These are phyloP conservation scores for Mycena venus DNA, from an alignment of 768 basidiomycete genomes.

Conservation along the genomic window DNA sequence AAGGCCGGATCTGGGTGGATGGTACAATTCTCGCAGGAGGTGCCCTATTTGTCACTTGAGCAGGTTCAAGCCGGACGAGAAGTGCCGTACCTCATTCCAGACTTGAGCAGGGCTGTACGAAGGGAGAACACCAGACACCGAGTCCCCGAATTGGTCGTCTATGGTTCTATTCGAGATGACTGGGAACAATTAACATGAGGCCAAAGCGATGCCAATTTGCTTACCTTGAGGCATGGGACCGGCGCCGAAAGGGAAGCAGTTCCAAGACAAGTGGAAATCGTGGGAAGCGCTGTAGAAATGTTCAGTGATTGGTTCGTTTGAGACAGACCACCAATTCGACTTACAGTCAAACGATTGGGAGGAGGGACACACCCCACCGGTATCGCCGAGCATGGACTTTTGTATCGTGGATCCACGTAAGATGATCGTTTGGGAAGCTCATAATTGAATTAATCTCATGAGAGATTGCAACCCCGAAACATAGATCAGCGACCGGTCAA, in stretches of 20 bases:
- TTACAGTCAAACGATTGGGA: too few relatives aligned
- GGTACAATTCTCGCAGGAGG: constrained; percentile 9
- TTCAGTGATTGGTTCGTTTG: too few relatives aligned
- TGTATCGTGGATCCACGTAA: too few relatives aligned
- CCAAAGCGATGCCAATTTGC: not conserved
- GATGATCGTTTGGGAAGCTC: too few relatives aligned
- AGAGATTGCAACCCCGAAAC: too few relatives aligned
- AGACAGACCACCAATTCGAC: too few relatives aligned
- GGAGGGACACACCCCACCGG: too few relatives aligned
- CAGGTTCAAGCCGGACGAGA: not conserved
- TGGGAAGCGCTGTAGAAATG: not conserved
- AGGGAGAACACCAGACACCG: constrained; percentile 13
- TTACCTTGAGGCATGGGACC: constrained; percentile 14
- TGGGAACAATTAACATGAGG: not conserved
- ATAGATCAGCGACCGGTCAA: too few relatives aligned
- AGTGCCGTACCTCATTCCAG: constrained; percentile 15
- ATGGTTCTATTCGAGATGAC: constrained; percentile 28
- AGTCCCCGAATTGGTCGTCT: constrained; percentile 31
- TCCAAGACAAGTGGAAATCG: not conserved
- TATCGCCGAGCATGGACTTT: too few relatives aligned
- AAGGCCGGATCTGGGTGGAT: constrained; percentile 15
- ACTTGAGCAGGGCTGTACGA: constrained; percentile 13
- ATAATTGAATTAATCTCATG: not conserved
- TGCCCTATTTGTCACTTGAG: not conserved
- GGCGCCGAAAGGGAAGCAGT: not conserved